Evolutionary conservation across 2,329 filamentous ascomycete species (phyloP).

Genomic region (Verticillium alfalfae): DNA sequence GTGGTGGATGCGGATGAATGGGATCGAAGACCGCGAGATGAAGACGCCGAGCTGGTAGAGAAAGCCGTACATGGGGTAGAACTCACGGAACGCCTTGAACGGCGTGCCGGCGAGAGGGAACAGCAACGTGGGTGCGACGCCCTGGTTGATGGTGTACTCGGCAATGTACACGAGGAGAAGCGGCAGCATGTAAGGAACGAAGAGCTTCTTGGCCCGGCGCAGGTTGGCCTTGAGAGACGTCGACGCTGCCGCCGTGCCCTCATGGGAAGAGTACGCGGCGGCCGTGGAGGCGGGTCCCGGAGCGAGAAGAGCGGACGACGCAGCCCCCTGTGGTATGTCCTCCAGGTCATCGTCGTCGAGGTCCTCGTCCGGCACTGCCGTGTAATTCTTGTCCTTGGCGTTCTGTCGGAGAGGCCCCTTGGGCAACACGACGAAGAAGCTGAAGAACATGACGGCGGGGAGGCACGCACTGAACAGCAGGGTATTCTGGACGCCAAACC

Average conservation of each 20-base stretch:
- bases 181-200: conserved; percentile 82
- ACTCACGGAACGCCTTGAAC: conserved; percentile 75
- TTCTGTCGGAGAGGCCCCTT: conserved; percentile 54
- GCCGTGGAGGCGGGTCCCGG: conserved; percentile 34
- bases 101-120: conserved; percentile 75
- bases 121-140: conserved; percentile 81
- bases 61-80: conserved; percentile 92
- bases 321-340: conserved; percentile 28
- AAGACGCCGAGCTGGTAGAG: conserved; percentile 96
- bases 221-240: conserved; percentile 45
- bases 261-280: conserved; percentile 29
- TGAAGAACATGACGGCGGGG: conserved; percentile 75
- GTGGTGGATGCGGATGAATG: conserved; percentile 74
- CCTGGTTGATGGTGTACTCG: conserved; percentile 97
- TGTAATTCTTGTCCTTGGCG: conserved; percentile 43
- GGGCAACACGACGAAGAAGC: conserved; percentile 81
- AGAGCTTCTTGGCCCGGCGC: conserved; percentile 60
- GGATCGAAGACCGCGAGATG: conserved; percentile 84
- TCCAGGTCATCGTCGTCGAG: conserved; percentile 27
- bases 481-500: conserved; percentile 67
- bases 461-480: conserved; percentile 74
- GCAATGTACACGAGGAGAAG: conserved; percentile 89
- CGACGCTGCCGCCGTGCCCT: conserved; percentile 19
- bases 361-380: conserved; percentile 40
- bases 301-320: conserved; percentile 43